Percentiles rank a stretch among this genome's conserved stretches.
phyloP scores from a whole-genome alignment of 2,329 filamentous ascomycete species.

The Taxawa tesnikishii region DNA sequence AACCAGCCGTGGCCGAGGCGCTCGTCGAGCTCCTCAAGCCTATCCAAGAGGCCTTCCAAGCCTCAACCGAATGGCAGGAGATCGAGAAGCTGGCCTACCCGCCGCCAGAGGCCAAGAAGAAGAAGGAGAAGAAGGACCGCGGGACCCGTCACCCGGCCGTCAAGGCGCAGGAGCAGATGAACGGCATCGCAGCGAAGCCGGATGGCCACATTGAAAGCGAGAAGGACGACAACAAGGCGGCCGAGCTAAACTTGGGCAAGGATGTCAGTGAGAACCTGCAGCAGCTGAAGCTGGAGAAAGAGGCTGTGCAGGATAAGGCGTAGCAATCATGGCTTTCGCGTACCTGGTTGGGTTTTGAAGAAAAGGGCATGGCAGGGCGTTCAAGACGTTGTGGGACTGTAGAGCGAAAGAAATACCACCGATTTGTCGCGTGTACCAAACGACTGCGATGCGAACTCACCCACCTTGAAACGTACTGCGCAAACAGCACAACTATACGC shows the following conservation, averaged over 20 bases:
- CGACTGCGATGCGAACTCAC: too few species aligned
- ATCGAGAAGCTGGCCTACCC: constrained; percentile 74
- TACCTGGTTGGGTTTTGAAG: too few species aligned
- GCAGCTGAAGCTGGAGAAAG: constrained; percentile 15
- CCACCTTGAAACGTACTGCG: too few species aligned
- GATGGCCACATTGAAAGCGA: constrained; percentile 32
- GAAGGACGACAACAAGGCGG: constrained; percentile 25
- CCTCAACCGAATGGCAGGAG: constrained; percentile 67
- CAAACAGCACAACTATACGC: too few species aligned
- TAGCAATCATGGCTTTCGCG: background rate
- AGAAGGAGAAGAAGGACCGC: constrained; percentile 59
- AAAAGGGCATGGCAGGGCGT: too few species aligned
- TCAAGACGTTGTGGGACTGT: too few species aligned
- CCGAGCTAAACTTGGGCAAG: constrained; percentile 27
- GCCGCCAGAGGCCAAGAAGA: constrained; percentile 42
- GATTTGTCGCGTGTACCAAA: too few species aligned
- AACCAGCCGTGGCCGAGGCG: constrained; percentile 66
- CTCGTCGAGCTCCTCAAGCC: constrained; percentile 64
- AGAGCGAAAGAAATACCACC: too few species aligned
- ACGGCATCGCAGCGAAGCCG: constrained; percentile 29
- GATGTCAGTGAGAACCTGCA: constrained; percentile 26
- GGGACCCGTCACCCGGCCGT: constrained; percentile 48
- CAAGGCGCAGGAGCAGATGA: constrained; percentile 11
- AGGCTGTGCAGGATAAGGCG: constrained; percentile 1
- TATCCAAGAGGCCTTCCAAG: constrained; percentile 62